Conservation (phyloP, 2,329 filamentous ascomycete species). For the Neofusicoccum laricinum region DNA sequence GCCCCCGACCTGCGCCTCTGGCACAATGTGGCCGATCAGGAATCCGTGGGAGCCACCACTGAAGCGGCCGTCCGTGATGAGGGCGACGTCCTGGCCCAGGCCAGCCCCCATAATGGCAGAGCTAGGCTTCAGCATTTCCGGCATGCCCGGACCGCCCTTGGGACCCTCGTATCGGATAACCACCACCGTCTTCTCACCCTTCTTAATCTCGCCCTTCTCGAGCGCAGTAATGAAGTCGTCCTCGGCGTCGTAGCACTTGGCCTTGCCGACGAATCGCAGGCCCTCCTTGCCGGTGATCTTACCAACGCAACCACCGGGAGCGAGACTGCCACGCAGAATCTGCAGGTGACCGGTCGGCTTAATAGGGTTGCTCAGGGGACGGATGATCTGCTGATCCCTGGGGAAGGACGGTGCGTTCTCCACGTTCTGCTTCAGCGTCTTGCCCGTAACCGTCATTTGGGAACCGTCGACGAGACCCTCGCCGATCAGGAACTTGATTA, state of each 20-base stretch:
- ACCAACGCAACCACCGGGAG: slow-evolving; percentile 67
- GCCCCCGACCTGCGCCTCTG: slow-evolving; percentile 81
- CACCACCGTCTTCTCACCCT: slow-evolving; percentile 73
- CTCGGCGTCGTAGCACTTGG: slow-evolving; percentile 68
- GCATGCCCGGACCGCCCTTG: slow-evolving; percentile 72
- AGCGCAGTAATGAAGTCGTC: slow-evolving; percentile 67
- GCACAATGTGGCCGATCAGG: slow-evolving; percentile 83
- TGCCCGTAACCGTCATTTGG: slow-evolving; percentile 50
- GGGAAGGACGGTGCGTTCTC: slow-evolving; percentile 62
- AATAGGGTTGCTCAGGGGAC: slow-evolving; percentile 65
- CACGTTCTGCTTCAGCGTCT: slow-evolving; percentile 49
- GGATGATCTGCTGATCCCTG: slow-evolving; percentile 67
- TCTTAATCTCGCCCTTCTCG: slow-evolving; percentile 66
- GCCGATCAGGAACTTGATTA: slow-evolving; percentile 50
- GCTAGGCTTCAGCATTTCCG: slow-evolving; percentile 70
- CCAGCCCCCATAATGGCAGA: slow-evolving; percentile 73
- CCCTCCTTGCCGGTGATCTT: slow-evolving; percentile 79
- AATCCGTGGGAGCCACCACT: slow-evolving; percentile 82
- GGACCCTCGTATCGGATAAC: slow-evolving; percentile 74
- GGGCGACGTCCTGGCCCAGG: slow-evolving; percentile 68
- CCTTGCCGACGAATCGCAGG: slow-evolving; percentile 64
- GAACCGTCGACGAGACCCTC: slow-evolving; percentile 49
- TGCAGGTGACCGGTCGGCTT: slow-evolving; percentile 71
- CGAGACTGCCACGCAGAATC: slow-evolving; percentile 67
- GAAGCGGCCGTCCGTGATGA: slow-evolving; percentile 74